Conservation (phyloP, 192 early-diverging fungal genomes). For the Coemansia sp. region DNA sequence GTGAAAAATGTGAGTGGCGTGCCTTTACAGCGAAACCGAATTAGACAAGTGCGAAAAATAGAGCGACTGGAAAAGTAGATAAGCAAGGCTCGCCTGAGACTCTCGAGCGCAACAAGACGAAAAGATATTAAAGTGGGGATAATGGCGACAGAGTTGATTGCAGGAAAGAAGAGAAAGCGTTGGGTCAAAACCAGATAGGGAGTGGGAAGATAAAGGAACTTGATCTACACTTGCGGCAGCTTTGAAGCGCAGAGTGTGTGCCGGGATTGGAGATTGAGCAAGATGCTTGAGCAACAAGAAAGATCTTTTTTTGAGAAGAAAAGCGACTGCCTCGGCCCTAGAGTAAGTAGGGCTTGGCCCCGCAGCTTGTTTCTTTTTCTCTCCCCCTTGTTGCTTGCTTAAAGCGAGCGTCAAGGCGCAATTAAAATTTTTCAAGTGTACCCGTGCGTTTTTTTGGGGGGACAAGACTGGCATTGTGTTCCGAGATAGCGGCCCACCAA, state of each 20-base stretch:
- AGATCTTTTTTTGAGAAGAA: not conserved
- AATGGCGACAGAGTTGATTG: not conserved
- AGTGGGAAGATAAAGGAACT: not conserved
- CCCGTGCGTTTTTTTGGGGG: constrained; percentile 8
- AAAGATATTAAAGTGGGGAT: constrained; percentile 9
- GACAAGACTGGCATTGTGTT: not conserved
- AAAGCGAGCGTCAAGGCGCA: not conserved
- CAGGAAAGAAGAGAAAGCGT: not conserved
- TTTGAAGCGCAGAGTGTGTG: not conserved
- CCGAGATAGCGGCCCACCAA: constrained; percentile 13
- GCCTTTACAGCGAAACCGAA: not conserved
- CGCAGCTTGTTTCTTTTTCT: not conserved
- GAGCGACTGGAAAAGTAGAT: not conserved
- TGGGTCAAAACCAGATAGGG: not conserved
- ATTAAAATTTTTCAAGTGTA: not conserved
- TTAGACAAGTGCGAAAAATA: not conserved
- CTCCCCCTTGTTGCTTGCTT: not conserved
- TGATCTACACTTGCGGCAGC: not conserved
- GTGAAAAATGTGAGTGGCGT: not conserved
- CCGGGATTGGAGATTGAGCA: not conserved
- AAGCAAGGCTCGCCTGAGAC: not conserved
- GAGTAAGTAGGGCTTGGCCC: too few species aligned
- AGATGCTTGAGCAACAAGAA: not conserved
- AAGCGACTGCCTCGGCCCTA: not conserved
- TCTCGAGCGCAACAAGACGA: not conserved